Base-by-base conservation (phyloP, 1,139 yeast species). In the Blastobotrys buckinghamii region DNA sequence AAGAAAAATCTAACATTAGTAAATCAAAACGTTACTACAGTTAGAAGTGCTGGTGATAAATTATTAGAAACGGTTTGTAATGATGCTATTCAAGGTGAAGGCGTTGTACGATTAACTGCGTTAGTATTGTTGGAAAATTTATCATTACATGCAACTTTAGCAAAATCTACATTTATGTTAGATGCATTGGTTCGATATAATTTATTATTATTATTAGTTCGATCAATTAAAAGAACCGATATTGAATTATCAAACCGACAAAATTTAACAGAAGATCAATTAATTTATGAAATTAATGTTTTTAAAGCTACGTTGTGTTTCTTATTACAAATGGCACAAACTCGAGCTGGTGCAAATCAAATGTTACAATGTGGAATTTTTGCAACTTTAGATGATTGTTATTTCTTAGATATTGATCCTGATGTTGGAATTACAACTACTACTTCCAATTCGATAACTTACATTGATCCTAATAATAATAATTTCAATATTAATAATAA, bases 11-110 rank as follows among this genome's bases (percentile, higher is more conserved):
- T 69, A 32, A 67, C 63, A 2, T 63, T 75, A 30, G 64, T 78
- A 6, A 67, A 69, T 12, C 81, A 78, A 48, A 66, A 82, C 17
- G 62, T 77, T 42, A 73, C 72, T 15, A 75, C 78, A 27, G 68
- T 88, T 42, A 74, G 78, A 46, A 70, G 82, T 8, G 70, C 81
- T 16, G 89, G 84, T 51, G 81, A 77, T 39, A 76, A 77, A 54
- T 69, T 87, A 2, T 71, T 88, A 36, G 83, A 79, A 34, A 74
- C 77, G 1, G 73, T 88, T 32, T 81, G 88, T 59, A 81, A 79
- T 53, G 97, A 92, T 67, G 83, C 94, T 0, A 76, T 87, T 15
- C 75, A 80, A 50, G 89, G 94, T 1, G 95, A 85, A 57, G 94
- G 94, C 0, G 71, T 84, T 0, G 77, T 84, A 2, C 75, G 95